Percentiles rank a stretch among this genome's conserved stretches.
These are phyloP conservation scores for Apophysomyces sp. DNA, from an alignment of 371 early-diverging fungal species.

Conservation along the genomic window DNA sequence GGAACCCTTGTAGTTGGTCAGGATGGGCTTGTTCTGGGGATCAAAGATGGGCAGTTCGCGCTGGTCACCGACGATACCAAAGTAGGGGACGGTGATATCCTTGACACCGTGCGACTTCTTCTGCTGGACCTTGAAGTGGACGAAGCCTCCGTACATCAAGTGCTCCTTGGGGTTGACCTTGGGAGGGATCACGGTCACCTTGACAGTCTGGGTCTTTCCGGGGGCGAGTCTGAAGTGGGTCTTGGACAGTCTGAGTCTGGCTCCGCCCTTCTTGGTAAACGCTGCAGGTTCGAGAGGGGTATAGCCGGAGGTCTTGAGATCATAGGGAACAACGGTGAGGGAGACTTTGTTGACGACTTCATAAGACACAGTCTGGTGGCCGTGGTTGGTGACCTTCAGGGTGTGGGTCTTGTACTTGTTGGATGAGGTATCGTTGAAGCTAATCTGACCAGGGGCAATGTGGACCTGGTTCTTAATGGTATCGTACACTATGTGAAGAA, in stretches of 20 bases:
- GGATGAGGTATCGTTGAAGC: conserved; percentile 63
- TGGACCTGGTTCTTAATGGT: conserved; percentile 49
- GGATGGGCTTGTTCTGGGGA: conserved; percentile 1
- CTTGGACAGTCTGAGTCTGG: conserved; percentile 26
- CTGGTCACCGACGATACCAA: conserved; percentile 51
- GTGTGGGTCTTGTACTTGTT: conserved; percentile 34
- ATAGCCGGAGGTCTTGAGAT: conserved; percentile 13
- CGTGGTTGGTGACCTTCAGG: conserved; percentile 57
- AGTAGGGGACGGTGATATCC: conserved; percentile 45
- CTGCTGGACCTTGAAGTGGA: conserved; percentile 20
- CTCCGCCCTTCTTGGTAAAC: conserved; percentile 13
- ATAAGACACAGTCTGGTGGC: conserved; percentile 49
- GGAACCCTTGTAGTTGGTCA: neutral
- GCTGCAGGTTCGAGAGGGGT: conserved; percentile 12
- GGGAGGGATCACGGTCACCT: conserved; percentile 40
- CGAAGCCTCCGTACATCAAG: conserved; percentile 31
- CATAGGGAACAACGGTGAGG: conserved; percentile 35
- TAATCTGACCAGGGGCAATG: conserved; percentile 59
- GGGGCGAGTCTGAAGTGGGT: conserved; percentile 27
- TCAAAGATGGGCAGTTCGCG: conserved; percentile 25
- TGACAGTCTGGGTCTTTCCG: conserved; percentile 35
- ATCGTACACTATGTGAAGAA: conserved; percentile 30
- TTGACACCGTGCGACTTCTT: neutral
- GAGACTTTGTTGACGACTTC: conserved; percentile 36
- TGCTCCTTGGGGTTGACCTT: conserved; percentile 20